Conservation (phyloP, 805 yeast species). For the Cyberlindnera maritima region DNA sequence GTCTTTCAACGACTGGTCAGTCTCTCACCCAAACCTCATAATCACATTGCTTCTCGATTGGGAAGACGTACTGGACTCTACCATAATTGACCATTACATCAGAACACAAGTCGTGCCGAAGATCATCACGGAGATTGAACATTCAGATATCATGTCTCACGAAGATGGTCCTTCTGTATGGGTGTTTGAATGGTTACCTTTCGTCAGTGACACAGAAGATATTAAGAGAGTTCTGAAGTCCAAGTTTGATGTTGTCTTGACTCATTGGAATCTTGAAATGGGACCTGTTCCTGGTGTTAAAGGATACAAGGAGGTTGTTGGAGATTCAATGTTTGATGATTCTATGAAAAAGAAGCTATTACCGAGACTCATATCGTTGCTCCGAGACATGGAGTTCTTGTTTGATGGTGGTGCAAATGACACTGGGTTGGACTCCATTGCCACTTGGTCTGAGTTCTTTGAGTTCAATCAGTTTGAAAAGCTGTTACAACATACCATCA, state of each 20-base stretch:
- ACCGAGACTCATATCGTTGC: conserved; percentile 21
- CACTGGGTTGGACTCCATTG: conserved; percentile 18
- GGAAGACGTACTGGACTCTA: conserved; percentile 35
- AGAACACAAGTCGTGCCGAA: conserved; percentile 36
- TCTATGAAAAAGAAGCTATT: conserved; percentile 21
- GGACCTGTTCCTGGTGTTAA: conserved; percentile 22
- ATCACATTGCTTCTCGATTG: conserved; percentile 40
- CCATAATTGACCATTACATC: conserved; percentile 30
- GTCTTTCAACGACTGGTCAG: conserved; percentile 37
- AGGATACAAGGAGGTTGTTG: conserved; percentile 34
- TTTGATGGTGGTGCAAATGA: conserved; percentile 21
- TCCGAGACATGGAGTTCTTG: conserved; percentile 4
- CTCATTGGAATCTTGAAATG: conserved; percentile 17
- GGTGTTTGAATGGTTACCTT: conserved; percentile 40
- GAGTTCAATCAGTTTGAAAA: conserved; percentile 15
- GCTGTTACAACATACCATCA: conserved; percentile 34
- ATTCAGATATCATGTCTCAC: conserved; percentile 31
- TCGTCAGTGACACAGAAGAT: conserved; percentile 17
- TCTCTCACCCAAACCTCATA: conserved; percentile 37
- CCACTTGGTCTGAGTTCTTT: conserved; percentile 27
- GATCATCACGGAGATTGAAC: conserved; percentile 31
- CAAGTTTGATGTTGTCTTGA: conserved; percentile 23
- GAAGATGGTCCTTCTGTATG: conserved; percentile 25
- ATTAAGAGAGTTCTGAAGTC: conserved; percentile 24
- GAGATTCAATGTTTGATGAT: conserved; percentile 21